Percentiles rank a stretch among this genome's conserved stretches.
Conservation (phyloP, 148 eudicot species). For the Cornus florida region DNA sequence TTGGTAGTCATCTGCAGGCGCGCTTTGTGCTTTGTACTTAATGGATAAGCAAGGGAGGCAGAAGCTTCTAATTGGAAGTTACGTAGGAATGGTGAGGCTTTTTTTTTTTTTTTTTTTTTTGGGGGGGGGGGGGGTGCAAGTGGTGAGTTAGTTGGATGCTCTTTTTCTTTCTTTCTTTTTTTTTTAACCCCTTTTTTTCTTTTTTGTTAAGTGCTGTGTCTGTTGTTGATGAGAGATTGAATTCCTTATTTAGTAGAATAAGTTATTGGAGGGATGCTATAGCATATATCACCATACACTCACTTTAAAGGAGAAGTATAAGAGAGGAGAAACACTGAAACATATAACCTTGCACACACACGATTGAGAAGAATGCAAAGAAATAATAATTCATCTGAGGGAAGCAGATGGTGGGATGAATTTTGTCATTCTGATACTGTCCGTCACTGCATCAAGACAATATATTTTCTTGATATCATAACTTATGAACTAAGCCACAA, state of each 20-base stretch:
- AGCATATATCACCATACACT: background rate
- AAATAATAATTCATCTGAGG: background rate
- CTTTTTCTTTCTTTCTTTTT: background rate
- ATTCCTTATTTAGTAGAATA: background rate
- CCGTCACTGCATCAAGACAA: background rate
- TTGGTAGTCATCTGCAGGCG: slow-evolving; percentile 43
- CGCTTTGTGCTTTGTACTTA: slow-evolving; percentile 70
- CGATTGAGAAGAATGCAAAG: background rate
- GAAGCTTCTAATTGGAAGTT: slow-evolving; percentile 73
- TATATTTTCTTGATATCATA: background rate
- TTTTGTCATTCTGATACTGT: too few relatives aligned
- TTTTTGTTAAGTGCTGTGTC: background rate
- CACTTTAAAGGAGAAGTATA: too few relatives aligned
- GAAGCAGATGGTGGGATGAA: background rate
- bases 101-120: background rate
- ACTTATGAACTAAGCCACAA: slow-evolving; percentile 1
- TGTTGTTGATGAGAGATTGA: background rate
- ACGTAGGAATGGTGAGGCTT: slow-evolving; percentile 72
- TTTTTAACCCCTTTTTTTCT: background rate
- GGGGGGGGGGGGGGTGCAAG: too few relatives aligned
- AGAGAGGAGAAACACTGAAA: too few relatives aligned
- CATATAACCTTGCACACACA: too few relatives aligned
- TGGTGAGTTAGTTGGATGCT: too few relatives aligned
- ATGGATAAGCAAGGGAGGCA: slow-evolving; percentile 77
- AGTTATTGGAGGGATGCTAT: background rate